Base-by-base conservation (phyloP, 176 grass and related monocot species). In the Aegilops tauschii region DNA sequence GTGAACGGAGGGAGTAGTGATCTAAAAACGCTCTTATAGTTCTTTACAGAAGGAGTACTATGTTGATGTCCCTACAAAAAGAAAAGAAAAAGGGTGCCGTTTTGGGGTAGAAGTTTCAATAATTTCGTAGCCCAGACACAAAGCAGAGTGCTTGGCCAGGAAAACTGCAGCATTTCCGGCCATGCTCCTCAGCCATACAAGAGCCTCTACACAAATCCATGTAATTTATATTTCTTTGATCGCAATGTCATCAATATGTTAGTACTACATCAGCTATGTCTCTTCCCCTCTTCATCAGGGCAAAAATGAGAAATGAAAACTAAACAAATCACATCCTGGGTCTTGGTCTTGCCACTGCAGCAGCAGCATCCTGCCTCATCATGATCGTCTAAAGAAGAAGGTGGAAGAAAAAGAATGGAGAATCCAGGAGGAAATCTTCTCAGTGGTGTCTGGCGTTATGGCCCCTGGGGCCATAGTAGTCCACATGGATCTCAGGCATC, bases 381-480 rank as follows among this genome's bases (percentile, higher is more conserved):
- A 72, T 86, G 54, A 52, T 27, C 29, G 78, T 83, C 80, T 75
- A 79, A 37, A 50, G 1, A 61, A 62, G 62, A 7, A 58, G 2
- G 5, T 49, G 16, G 10, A 27, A 28, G 9, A 6, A 67, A 47
- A 12, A 44, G 6, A 58, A 35, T 68, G 77, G 29, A 70, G 52
- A 47, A 63, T 50, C 10, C 31, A 64, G 17, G 35, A 1, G 49
- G 35, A 17, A 0, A 20, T 68, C 21, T 81, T 40, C 52, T 93
- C 67, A 94, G 61, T 94, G 94, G 77, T 97, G 94, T 30, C 39
- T 92, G 66, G 92, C 37, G 12, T 82, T 71, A 82, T 96, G 94
- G 44, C 86, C 90, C 69, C 87, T 92, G 45, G 94, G 92, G 25
- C 92, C 94, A 32, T 82, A 90, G 72, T 97, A 97, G 86, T 97